These are phyloP conservation scores for Leptodermis oblonga DNA, from an alignment of 257 asterid species.

Conservation along the genomic window DNA sequence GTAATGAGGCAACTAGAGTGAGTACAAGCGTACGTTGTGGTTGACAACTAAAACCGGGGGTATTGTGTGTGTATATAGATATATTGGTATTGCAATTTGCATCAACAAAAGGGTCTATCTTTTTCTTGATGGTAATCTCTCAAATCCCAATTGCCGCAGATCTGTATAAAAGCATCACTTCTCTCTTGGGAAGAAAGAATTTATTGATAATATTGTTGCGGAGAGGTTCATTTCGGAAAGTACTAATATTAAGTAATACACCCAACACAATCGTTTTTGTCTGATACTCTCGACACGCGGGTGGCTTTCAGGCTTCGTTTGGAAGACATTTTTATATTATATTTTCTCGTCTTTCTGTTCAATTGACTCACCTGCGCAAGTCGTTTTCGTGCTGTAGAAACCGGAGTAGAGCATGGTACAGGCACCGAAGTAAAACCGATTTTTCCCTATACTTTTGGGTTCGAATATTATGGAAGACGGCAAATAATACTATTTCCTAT, in stretches of 20 bases:
- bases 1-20: not conserved
- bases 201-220: not conserved
- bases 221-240: conserved; percentile 15
- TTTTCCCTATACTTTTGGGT: no score
- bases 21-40: conserved; percentile 2
- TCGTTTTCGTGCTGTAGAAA: not conserved
- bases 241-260: conserved; percentile 2
- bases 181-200: not conserved
- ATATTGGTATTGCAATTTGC: not conserved
- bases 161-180: conserved; percentile 8
- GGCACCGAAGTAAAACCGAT: not conserved
- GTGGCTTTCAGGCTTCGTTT: conserved; percentile 13
- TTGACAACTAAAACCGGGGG: not conserved
- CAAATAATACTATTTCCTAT: no score
- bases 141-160: conserved; percentile 10
- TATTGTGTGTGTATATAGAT: no score
- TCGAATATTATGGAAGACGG: no score
- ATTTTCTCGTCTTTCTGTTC: not conserved
- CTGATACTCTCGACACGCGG: conserved; percentile 22
- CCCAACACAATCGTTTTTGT: conserved; percentile 8
- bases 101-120: conserved; percentile 1
- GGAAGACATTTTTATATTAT: not conserved
- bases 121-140: conserved; percentile 10
- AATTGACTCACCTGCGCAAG: not conserved
- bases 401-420: not conserved